Evolutionary conservation across 768 basidiomycete genomes (phyloP), one percentile per base, ranked within the genome.

Genomic region (Rhizopogon roseolus): DNA sequence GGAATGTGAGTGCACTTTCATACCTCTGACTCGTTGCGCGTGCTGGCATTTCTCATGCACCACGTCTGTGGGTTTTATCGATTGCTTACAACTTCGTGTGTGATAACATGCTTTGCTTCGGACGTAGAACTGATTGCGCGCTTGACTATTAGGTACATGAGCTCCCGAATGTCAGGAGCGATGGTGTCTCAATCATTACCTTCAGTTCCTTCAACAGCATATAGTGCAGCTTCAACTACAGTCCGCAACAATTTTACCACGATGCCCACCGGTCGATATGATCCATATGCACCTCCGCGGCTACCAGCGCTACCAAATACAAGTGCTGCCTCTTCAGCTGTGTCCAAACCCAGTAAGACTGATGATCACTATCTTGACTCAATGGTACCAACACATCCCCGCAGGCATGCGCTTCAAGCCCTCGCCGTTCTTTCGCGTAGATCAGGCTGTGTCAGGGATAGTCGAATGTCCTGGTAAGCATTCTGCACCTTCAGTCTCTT

Each of bases 381-480:
- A 50, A 32, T 19, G 49, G 49, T 41, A 53, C 52, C 64, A 49
- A 64, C 49, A 56, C 14, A 44, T 22, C 22, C 22, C 43, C 57
- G 27, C 57, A 89, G 90, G 65, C 19, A 82, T 93, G 41, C 82
- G 80, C 45, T 93, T 93, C 73, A 90, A 86, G 61, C 77, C 81
- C 8, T 92, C 91, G 0, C 90, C 91, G 0, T 93, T 93, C 66
- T 86, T 86, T 61, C 71, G 70, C 10, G 66, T 89, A 3, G 85
- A 88, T 46, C 84, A 89, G 60, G 63, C 74, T 5, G 81, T 90
- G 10, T 88, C 88, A 3, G 53, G 56, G 27, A 73, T 92, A 28
- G 73, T 77, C 7, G 90, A 93, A 65, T 93, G 90, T 68, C 89
- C 88, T 72, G 90, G 90, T 90, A 62, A 22, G 76, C 55, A 27